Conservation (phyloP, 1,284 basidiomycete genomes). For the Vanrija humicola region DNA sequence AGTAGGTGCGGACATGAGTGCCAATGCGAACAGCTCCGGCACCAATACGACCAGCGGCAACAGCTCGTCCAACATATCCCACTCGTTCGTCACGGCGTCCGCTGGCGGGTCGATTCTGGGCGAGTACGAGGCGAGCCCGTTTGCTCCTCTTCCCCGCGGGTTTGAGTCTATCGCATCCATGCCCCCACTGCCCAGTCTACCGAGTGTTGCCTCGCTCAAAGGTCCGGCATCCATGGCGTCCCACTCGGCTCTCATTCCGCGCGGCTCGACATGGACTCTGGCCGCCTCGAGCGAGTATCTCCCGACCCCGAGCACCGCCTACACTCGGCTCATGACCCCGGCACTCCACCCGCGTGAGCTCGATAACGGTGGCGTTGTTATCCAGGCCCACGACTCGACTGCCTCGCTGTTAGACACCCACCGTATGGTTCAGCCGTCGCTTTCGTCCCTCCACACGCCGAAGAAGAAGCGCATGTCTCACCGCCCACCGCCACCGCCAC, state of each 20-base stretch:
- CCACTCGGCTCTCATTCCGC: too few species aligned
- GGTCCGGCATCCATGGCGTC: too few species aligned
- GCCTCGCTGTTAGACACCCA: too few species aligned
- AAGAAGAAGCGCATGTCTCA: slow-evolving; percentile 11
- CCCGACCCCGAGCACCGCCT: too few species aligned
- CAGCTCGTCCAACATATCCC: background rate
- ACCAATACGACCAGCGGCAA: too few species aligned
- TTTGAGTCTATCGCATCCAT: slow-evolving; percentile 29
- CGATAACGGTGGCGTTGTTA: too few species aligned
- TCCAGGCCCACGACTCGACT: too few species aligned
- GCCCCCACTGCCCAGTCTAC: background rate
- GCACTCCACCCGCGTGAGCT: too few species aligned
- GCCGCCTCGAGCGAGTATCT: slow-evolving; percentile 8
- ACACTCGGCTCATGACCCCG: too few species aligned
- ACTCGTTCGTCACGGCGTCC: background rate
- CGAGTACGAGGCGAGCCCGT: slow-evolving; percentile 25
- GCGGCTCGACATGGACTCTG: slow-evolving; percentile 25
- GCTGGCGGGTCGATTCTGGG: slow-evolving; percentile 1
- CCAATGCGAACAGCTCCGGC: too few species aligned
- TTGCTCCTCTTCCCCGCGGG: slow-evolving; percentile 26
- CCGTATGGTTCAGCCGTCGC: background rate
- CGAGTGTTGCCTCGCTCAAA: too few species aligned
- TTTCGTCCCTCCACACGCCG: background rate
- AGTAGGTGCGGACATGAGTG: too few species aligned
- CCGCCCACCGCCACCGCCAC: slow-evolving; percentile 33